phyloP scores from a whole-genome alignment of 768 basidiomycete species.

The Cystobasidium ongulense region DNA sequence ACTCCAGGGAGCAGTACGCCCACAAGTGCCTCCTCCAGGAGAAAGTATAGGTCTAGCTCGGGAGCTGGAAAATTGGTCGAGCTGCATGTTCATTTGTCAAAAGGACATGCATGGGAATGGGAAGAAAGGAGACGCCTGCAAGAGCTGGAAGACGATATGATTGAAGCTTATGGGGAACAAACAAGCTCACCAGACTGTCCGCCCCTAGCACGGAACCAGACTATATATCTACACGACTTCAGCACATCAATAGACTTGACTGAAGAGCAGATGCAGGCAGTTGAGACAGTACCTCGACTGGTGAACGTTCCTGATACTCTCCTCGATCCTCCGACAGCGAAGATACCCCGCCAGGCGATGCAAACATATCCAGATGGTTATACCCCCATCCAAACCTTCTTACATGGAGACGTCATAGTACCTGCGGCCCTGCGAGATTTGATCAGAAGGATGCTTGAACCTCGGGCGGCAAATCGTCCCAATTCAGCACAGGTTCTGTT shows the following conservation, averaged over 20 bases:
- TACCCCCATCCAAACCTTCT: constrained; percentile 3
- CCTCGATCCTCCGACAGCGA: not conserved
- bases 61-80: constrained; percentile 24
- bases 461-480: not conserved
- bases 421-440: not conserved
- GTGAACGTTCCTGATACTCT: not conserved
- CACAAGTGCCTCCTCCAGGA: not conserved
- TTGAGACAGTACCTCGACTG: not conserved
- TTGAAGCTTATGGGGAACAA: not conserved
- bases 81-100: constrained; percentile 18
- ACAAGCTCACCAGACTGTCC: not conserved
- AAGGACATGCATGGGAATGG: constrained; percentile 23
- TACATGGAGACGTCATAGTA: not conserved
- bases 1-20: not conserved
- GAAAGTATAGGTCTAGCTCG: constrained; percentile 7
- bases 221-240: not conserved
- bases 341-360: not conserved
- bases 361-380: not conserved
- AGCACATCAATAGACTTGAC: not conserved
- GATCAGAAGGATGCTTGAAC: constrained; percentile 2
- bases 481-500: not conserved
- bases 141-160: constrained; percentile 14
- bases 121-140: constrained; percentile 12
- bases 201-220: not conserved
- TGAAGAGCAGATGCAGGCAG: not conserved